phyloP scores from a whole-genome alignment of 495 filamentous ascomycete species.

The Lichenothelia convexa region DNA sequence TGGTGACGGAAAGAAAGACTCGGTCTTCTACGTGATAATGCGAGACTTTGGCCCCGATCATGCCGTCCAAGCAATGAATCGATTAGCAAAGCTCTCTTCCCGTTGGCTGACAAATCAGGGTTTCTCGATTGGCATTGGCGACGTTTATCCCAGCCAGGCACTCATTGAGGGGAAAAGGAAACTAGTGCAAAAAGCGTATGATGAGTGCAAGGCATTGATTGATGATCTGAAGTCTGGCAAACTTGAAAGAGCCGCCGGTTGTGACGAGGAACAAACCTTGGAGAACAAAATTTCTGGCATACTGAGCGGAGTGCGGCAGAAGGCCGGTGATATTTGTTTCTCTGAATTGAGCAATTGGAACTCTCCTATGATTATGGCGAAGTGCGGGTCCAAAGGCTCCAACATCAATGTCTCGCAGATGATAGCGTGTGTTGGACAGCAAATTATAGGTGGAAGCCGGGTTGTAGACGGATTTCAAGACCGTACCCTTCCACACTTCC shows the following conservation, averaged over 20 bases:
- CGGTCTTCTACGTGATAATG: slow-evolving; percentile 88
- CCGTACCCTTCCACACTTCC: slow-evolving; percentile 83
- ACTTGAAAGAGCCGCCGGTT: slow-evolving; percentile 68
- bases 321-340: slow-evolving; percentile 84
- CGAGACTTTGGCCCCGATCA: slow-evolving; percentile 82
- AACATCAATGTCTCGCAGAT: slow-evolving; percentile 98
- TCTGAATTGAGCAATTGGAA: slow-evolving; percentile 78
- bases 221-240: slow-evolving; percentile 56
- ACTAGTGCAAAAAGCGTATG: slow-evolving; percentile 64
- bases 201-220: slow-evolving; percentile 70
- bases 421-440: slow-evolving; percentile 92
- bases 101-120: slow-evolving; percentile 76
- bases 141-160: slow-evolving; percentile 62
- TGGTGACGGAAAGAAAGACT: slow-evolving; percentile 92
- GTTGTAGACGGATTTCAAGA: slow-evolving; percentile 94
- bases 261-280: slow-evolving; percentile 77
- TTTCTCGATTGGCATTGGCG: slow-evolving; percentile 89
- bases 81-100: slow-evolving; percentile 76
- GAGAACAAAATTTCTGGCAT: slow-evolving; percentile 83
- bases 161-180: slow-evolving; percentile 51
- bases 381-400: slow-evolving; percentile 87
- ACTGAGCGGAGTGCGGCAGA: slow-evolving; percentile 72
- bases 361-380: slow-evolving; percentile 90
- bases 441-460: slow-evolving; percentile 88
- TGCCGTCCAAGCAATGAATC: slow-evolving; percentile 84